phyloP scores from a whole-genome alignment of 257 asterid species.

The Forsythia suspensa region DNA sequence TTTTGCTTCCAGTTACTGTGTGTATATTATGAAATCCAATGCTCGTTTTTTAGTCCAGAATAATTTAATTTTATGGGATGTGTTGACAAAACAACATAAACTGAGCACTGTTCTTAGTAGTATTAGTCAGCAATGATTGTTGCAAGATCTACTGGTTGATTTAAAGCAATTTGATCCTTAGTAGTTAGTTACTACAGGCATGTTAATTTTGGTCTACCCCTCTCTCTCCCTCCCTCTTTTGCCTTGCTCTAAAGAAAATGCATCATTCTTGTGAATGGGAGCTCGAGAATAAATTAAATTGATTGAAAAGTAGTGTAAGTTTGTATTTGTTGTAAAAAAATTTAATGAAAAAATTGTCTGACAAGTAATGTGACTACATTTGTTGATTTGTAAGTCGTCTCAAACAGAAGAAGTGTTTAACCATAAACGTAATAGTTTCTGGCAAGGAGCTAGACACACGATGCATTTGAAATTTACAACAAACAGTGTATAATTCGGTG shows the following conservation, averaged over 20 bases:
- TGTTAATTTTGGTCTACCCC: neutral
- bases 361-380: too few species aligned
- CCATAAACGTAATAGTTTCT: too few species aligned
- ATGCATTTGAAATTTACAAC: neutral
- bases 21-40: neutral
- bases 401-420: too few species aligned
- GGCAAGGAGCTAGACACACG: neutral
- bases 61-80: neutral
- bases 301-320: neutral
- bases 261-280: neutral
- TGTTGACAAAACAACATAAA: neutral
- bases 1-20: neutral
- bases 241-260: neutral
- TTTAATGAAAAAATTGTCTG: too few species aligned
- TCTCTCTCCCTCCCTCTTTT: neutral
- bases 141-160: neutral
- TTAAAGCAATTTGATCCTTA: too few species aligned
- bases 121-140: neutral
- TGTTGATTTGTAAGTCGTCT: too few species aligned
- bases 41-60: neutral
- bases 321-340: too few species aligned
- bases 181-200: neutral
- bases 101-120: neutral
- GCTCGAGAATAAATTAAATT: slow-evolving; percentile 1
- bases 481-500: neutral